phyloP scores from a whole-genome alignment of 176 grass and related monocot genomes.

The Aegilops umbellulata region DNA sequence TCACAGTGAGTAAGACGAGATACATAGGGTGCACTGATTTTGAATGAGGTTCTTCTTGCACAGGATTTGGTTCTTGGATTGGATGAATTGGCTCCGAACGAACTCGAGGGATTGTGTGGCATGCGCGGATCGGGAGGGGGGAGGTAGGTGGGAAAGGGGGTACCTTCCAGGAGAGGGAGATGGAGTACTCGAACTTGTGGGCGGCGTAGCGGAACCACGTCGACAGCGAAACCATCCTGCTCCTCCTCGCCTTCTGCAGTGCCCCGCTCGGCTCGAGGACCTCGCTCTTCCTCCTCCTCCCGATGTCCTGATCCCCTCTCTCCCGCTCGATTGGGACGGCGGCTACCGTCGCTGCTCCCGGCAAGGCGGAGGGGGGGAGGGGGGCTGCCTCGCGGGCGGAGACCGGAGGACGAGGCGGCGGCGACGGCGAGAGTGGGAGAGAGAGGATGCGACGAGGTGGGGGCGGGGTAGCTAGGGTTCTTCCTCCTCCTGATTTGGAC shows the following conservation, averaged over 20 bases:
- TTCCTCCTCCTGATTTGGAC: constrained; percentile 5
- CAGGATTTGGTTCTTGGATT: not conserved
- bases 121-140: constrained; percentile 6
- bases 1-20: not conserved
- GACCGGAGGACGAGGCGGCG: not conserved
- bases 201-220: constrained; percentile 92
- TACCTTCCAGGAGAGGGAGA: constrained; percentile 77
- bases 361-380: not conserved
- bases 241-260: not conserved
- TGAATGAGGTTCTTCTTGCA: not conserved
- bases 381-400: not conserved
- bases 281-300: not conserved
- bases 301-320: not conserved
- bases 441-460: not conserved
- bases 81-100: not conserved
- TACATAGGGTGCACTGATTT: not conserved
- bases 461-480: constrained; percentile 3
- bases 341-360: not conserved
- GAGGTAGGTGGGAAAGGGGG: not conserved
- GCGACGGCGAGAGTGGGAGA: not conserved
- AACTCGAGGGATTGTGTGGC: not conserved
- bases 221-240: constrained; percentile 65
- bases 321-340: not conserved
- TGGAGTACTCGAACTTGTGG: constrained; percentile 86
- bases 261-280: not conserved